Conservation (phyloP, 192 early-diverging fungal genomes). For the Umbelopsis vinacea region DNA sequence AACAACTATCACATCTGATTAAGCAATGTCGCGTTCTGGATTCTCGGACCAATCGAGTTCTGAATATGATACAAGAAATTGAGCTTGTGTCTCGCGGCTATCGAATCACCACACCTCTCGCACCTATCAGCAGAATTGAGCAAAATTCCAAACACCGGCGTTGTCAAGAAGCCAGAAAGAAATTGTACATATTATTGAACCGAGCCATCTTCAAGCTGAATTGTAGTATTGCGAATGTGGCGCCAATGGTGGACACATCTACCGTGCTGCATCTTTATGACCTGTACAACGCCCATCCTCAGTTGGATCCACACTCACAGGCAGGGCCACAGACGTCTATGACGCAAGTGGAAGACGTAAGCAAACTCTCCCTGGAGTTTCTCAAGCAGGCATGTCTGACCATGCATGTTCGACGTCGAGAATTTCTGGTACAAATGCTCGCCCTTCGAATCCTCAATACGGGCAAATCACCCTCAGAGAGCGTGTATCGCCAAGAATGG, state of each 20-base stretch:
- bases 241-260: conserved; percentile 44
- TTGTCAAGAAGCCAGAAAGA: conserved; percentile 52
- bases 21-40: conserved; percentile 55
- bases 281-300: conserved; percentile 54
- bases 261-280: conserved; percentile 50
- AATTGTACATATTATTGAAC: conserved; percentile 44
- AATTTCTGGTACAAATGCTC: conserved; percentile 57
- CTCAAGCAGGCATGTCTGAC: conserved; percentile 48
- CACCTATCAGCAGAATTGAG: conserved; percentile 67
- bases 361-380: conserved; percentile 44
- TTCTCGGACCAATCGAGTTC: conserved; percentile 50
- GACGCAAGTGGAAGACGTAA: background rate
- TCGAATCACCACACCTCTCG: conserved; percentile 58
- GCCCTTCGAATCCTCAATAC: conserved; percentile 23
- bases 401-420: conserved; percentile 62
- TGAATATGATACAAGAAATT: conserved; percentile 65
- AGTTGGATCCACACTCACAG: conserved; percentile 7
- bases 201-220: conserved; percentile 51
- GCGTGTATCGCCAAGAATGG: conserved; percentile 3
- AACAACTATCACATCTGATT: conserved; percentile 44
- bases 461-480: background rate
- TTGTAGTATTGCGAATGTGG: conserved; percentile 49
- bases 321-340: conserved; percentile 27
- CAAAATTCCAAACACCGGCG: conserved; percentile 55
- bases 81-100: conserved; percentile 68